Evolutionary conservation across 768 basidiomycete species (phyloP), one percentile per base, ranked within the genome.

Genomic region (Tulasnella sp.): DNA sequence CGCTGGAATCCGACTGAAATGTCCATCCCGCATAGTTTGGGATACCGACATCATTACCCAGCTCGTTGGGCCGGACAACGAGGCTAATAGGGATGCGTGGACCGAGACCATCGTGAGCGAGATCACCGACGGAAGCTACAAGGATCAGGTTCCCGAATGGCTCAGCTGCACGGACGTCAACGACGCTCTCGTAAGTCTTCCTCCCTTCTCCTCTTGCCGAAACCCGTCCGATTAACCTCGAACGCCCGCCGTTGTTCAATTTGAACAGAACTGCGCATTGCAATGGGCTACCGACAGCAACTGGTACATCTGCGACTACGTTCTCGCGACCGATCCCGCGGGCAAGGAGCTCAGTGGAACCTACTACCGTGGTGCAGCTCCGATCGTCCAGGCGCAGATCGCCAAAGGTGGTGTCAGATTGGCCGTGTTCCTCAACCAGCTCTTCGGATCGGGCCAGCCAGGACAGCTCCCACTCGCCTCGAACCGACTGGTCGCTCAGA

Each of bases 211-310:
- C 37, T 37, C 37, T 37, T 37, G 2, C 37, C 6, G 6, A 37
- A 37, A n/a, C n/a, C 37, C 37, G 37, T 37, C 37, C 37, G 6
- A 6, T 37, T 37, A 37, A 37, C 37, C 22, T 48, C 11, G 54
- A n/a, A 72, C 44, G 69, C 31, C 28, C 16, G 28, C 28, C 34
- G 20, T 77, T 16, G n/a, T 37, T 46, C 41, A 74, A 31, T 37
- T 37, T 28, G 37, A n/a, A 14, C 14, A 81, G 44, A 69, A 80
- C 31, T 82, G 81, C 80, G 72, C 81, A 18, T 28, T 78, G 54
- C 46, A 75, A 24, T 82, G 81, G 81, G 79, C 81, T 46, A 20
- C 24, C 22, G 81, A 82, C 41, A 20, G 50, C 22, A 82, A 82
- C 44, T 6, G 75, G 1, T 64, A 48, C 75, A 31, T 77, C 46